A percentile compares a stretch with the other conserved stretches of the same genome.
Conservation (phyloP, 1,284 basidiomycete species). For the Apiotrichum gracile region DNA sequence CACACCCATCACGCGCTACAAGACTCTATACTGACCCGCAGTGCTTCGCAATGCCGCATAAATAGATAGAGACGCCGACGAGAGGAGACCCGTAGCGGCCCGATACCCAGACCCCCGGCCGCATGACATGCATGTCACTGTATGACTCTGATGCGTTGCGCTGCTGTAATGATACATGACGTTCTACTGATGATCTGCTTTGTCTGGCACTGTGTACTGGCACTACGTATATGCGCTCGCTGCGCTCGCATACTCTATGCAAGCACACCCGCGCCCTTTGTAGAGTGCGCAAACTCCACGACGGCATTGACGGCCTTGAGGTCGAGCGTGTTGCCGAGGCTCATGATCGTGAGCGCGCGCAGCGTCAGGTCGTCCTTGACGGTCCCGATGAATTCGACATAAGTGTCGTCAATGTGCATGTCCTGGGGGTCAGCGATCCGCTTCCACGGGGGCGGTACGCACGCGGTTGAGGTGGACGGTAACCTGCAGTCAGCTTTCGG, state of each 20-base stretch:
- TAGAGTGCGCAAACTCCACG: slow-evolving; percentile 36
- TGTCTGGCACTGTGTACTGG: too few species aligned
- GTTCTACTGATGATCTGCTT: too few species aligned
- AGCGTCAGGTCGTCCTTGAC: slow-evolving; percentile 59
- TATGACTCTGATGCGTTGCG: slow-evolving; percentile 2
- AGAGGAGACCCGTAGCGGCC: slow-evolving; percentile 3
- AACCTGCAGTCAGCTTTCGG: slow-evolving; percentile 46
- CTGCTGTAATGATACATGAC: too few species aligned
- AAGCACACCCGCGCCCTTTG: slow-evolving; percentile 40
- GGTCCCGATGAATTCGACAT: slow-evolving; percentile 68
- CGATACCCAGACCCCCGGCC: slow-evolving; percentile 12
- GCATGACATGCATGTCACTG: slow-evolving; percentile 14
- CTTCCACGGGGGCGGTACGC: background rate
- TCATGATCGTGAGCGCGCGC: slow-evolving; percentile 58
- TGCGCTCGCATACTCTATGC: slow-evolving; percentile 1
- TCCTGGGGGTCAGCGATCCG: slow-evolving; percentile 45
- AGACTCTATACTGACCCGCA: slow-evolving; percentile 35
- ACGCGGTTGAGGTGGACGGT: slow-evolving; percentile 55
- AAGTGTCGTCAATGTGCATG: slow-evolving; percentile 54
- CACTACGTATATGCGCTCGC: too few species aligned
- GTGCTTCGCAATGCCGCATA: slow-evolving; percentile 81
- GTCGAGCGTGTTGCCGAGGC: slow-evolving; percentile 58
- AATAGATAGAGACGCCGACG: background rate
- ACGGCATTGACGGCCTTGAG: slow-evolving; percentile 42
- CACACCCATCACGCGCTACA: slow-evolving; percentile 16